Percentiles rank a stretch among this genome's conserved stretches.
Evolutionary conservation across 257 asterid genomes (phyloP).

Genomic region (Capsicum chinense): DNA sequence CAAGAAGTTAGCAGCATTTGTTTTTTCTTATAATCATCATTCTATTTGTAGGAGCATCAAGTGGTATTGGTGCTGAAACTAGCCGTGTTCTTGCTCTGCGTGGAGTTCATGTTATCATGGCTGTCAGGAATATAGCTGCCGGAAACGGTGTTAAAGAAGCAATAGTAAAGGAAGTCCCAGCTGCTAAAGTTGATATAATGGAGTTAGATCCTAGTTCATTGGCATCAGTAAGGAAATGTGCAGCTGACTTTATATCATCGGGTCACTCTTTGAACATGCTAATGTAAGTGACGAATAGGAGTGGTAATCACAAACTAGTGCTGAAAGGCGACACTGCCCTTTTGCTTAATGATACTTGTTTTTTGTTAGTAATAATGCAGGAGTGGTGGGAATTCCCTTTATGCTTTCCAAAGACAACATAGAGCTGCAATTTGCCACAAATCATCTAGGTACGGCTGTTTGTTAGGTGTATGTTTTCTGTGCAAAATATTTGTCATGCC

Average conservation of each 20-base stretch:
- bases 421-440: slow-evolving; percentile 87
- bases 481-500: not conserved
- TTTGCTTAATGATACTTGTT: slow-evolving; percentile 14
- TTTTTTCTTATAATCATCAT: not conserved
- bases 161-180: slow-evolving; percentile 57
- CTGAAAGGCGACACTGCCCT: not conserved
- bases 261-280: slow-evolving; percentile 70
- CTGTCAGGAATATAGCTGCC: slow-evolving; percentile 58
- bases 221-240: slow-evolving; percentile 71
- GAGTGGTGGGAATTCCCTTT: slow-evolving; percentile 71
- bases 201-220: slow-evolving; percentile 81
- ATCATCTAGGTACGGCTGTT: slow-evolving; percentile 63
- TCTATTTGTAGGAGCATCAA: slow-evolving; percentile 70
- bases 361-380: slow-evolving; percentile 74
- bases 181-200: slow-evolving; percentile 72
- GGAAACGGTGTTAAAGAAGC: slow-evolving; percentile 61
- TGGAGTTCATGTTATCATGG: slow-evolving; percentile 81
- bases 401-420: slow-evolving; percentile 70
- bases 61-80: slow-evolving; percentile 93
- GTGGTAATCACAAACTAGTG: not conserved
- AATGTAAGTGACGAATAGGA: slow-evolving; percentile 54
- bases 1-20: not conserved
- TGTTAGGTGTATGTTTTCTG: not conserved
- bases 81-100: slow-evolving; percentile 84
- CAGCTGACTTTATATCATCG: slow-evolving; percentile 61